phyloP scores from a whole-genome alignment of 192 early-diverging fungal genomes.

The Pilaira anomala region DNA sequence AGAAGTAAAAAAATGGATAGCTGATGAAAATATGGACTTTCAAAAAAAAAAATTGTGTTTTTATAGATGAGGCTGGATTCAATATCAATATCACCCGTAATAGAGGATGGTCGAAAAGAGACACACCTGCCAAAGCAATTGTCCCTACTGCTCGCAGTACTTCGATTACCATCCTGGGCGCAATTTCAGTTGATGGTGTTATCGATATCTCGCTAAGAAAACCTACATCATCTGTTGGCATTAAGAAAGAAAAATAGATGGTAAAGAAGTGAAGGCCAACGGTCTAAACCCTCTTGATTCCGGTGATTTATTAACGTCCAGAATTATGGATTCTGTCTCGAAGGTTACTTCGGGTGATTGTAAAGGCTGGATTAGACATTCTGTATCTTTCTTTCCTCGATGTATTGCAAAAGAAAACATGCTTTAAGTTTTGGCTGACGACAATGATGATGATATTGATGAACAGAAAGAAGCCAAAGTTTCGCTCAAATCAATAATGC shows the following conservation, averaged over 20 bases:
- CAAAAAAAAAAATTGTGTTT: constrained; percentile 18
- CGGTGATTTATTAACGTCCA: not conserved
- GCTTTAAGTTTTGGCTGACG: no score
- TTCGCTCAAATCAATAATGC: no score
- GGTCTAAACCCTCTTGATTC: not conserved
- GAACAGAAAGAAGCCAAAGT: no score
- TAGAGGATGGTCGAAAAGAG: constrained; percentile 1
- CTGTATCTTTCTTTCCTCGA: not conserved
- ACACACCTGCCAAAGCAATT: not conserved
- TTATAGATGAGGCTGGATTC: constrained; percentile 24
- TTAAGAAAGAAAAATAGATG: constrained; percentile 2
- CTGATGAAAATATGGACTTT: constrained; percentile 9
- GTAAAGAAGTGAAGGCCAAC: not conserved
- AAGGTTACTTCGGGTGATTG: not conserved
- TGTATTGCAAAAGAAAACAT: not conserved
- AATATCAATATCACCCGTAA: constrained; percentile 19
- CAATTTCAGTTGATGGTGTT: constrained; percentile 11
- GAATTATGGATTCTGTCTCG: not conserved
- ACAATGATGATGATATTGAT: no score
- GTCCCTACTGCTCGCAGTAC: constrained; percentile 1
- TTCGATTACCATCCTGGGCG: constrained; percentile 1
- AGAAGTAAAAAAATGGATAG: not conserved
- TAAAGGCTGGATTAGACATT: not conserved
- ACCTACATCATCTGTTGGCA: not conserved
- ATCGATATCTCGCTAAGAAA: not conserved